Base-by-base conservation (phyloP, 495 filamentous ascomycete genomes). In the Penicillium tannophilum region DNA sequence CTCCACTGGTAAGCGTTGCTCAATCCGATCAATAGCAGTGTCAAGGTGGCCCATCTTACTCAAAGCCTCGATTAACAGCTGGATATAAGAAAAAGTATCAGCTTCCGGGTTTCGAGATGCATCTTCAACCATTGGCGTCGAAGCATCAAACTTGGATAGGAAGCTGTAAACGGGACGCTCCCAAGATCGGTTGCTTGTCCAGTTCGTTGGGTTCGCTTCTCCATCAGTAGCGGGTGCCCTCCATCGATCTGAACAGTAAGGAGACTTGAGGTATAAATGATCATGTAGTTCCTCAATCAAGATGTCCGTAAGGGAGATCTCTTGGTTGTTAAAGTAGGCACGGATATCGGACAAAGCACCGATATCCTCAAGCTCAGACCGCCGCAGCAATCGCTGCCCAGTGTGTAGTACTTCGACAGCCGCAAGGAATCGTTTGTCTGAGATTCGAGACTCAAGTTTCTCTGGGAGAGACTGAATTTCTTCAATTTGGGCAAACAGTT, bases 271-370 rank as follows among this genome's bases (percentile, higher is more conserved):
- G 65, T 98, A 99, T 4, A 99, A 81, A 75, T 99, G 94, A 66
- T 93, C 96, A 68, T 98, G 95, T 44, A 99, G 77, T 71, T 99
- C 94, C 72, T 99, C 94, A 47, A 97, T 86, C 64, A 99, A 66
- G 43, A 97, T 97, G 71, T 99, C 94, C 58, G 91, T 93, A 55
- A 99, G 76, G 5, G 90, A 90, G 3, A 85, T 87, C 74, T 98
- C 93, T 72, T 99, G 94, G 68, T 95, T 97, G 49, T 85, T 86
- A 59, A 99, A 87, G 65, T 97, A 97, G 57, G 87, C 86, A 36
- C 90, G 84, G 54, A 97, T 76, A 62, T 98, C 94, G 36, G 86
- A 85, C 59, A 99, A 74, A 24, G 92, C 93, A 0, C 92, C 93
- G 59, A 99, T 94, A 41, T 90, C 86, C 51, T 97, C 94, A 69